A percentile compares a stretch with the other conserved stretches of the same genome.
These are phyloP conservation scores for Neofusicoccum umdonicola DNA, from an alignment of 2,329 filamentous ascomycete genomes.

Conservation along the genomic window DNA sequence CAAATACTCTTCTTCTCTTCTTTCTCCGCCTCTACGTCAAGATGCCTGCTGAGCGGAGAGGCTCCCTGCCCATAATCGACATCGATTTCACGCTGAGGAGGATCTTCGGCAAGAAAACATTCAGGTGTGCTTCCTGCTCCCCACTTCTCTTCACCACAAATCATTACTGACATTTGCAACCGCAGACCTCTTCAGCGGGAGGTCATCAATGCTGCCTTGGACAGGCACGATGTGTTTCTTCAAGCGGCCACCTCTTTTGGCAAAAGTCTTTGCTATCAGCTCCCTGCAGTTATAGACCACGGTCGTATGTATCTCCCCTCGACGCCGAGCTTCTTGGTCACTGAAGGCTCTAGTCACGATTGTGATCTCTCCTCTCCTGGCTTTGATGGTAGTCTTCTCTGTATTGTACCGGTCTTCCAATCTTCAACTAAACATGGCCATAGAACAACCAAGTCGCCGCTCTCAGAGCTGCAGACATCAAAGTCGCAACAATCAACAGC, in stretches of 20 bases:
- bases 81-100: constrained; percentile 71
- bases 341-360: constrained; percentile 66
- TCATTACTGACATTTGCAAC: background rate
- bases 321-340: background rate
- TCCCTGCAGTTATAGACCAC: constrained; percentile 82
- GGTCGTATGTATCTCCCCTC: constrained; percentile 61
- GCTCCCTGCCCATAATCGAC: constrained; percentile 45
- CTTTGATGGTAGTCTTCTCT: constrained; percentile 67
- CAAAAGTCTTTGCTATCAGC: constrained; percentile 89
- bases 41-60: constrained; percentile 33
- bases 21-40: background rate
- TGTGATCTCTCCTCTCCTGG: constrained; percentile 83
- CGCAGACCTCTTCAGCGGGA: constrained; percentile 78
- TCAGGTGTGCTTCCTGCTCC: constrained; percentile 56
- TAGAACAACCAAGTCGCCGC: constrained; percentile 90
- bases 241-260: constrained; percentile 90
- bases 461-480: constrained; percentile 69
- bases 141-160: background rate
- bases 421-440: background rate
- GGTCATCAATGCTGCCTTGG: constrained; percentile 77
- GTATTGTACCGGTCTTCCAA: too few species aligned
- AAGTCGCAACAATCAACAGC: constrained; percentile 84
- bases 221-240: constrained; percentile 86
- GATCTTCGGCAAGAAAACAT: constrained; percentile 71
- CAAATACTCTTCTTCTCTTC: too few species aligned